Evolutionary conservation across 768 basidiomycete genomes (phyloP), one percentile per base, ranked within the genome.

Genomic region (Imleria badia): DNA sequence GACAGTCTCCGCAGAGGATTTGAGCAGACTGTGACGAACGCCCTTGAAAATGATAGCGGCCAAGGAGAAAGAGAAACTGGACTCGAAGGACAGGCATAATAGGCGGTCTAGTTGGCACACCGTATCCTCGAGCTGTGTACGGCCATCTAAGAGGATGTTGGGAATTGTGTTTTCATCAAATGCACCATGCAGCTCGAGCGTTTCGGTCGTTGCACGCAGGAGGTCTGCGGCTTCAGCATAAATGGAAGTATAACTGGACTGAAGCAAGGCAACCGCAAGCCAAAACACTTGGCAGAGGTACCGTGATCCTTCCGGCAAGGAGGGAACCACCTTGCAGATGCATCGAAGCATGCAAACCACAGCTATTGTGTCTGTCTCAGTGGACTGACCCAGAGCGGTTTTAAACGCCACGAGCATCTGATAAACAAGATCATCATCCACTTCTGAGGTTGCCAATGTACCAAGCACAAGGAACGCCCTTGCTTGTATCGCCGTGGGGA

Each of bases 361-460:
- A 1, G 91, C 79, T 42, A 80, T 73, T 0, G 85, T 85, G 62
- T 91, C 86, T 19, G 79, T 76, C 62, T 88, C 86, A 30, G 80
- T 82, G n/a, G 85, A 79, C 61, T 85, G 83, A 11, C 72, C 67
- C 17, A 96, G 73, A 0, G 89, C 87, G 0, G 80, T 85, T 58
- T 82, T 83, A 70, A 95, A 85, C 1, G 94, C 91, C 7, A 94
- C 89, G 10, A 95, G 81, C 71, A 96, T 92, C 66, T 97, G 94
- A 62, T 95, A 96, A 49, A 96, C 76, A 60, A 94, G 83, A 66
- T 97, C 94, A 57, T 95, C 94, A 59, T 97, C 94, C 39, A 94
- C 89, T 23, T 94, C 91, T 3, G 87, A 81, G 5, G 82, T 82
- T 15, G 91, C 86, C n/a, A 95, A 78, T n/a, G 81, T 78, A 5